These are phyloP conservation scores for Yamadazyma spencermartinsiae DNA, from an alignment of 1,139 yeast genomes.

Conservation along the genomic window DNA sequence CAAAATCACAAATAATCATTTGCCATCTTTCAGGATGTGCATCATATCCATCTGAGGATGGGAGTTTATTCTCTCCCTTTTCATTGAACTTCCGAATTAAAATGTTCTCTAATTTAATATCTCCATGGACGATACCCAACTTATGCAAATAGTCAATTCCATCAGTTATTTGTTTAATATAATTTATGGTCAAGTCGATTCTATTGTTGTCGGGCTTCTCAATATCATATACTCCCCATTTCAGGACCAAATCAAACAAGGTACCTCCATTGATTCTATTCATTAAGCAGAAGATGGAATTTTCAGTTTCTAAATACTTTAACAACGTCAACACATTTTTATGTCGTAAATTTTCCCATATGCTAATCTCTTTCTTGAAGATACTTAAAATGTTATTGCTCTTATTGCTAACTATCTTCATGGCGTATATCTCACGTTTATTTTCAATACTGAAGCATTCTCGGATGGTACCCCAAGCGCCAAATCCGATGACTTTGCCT, in stretches of 20 bases:
- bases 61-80: conserved; percentile 17
- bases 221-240: conserved; percentile 52
- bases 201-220: conserved; percentile 18
- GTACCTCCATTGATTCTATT: conserved; percentile 79
- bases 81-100: conserved; percentile 46
- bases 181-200: conserved; percentile 28
- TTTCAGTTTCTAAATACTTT: conserved; percentile 59
- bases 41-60: background rate
- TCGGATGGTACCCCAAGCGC: conserved; percentile 91
- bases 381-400: conserved; percentile 46
- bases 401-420: conserved; percentile 68
- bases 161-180: conserved; percentile 53
- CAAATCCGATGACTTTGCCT: conserved; percentile 83
- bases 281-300: conserved; percentile 72
- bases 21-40: conserved; percentile 15
- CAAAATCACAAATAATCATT: conserved; percentile 79
- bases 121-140: conserved; percentile 81
- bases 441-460: conserved; percentile 49
- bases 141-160: conserved; percentile 74
- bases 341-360: conserved; percentile 74
- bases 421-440: conserved; percentile 58
- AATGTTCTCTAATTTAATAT: conserved; percentile 84
- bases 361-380: conserved; percentile 67
- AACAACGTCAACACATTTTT: conserved; percentile 63
- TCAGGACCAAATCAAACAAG: conserved; percentile 69